Conservation (phyloP, 305 asterid species). For the Solanum hybrid region DNA sequence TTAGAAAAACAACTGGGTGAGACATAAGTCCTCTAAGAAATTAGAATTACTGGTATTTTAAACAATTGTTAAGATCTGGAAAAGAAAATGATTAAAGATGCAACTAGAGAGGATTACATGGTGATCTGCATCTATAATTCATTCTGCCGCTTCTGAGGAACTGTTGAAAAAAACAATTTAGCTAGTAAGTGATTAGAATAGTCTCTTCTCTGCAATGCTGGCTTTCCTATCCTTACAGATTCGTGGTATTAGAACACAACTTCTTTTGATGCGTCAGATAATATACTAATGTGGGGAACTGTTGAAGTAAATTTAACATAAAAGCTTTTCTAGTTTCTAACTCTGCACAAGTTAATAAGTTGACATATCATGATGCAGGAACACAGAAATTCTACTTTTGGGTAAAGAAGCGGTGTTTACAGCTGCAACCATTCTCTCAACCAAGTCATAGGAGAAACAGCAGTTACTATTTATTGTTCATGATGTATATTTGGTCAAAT, state of each 20-base stretch:
- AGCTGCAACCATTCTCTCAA: conserved; percentile 56
- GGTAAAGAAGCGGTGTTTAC: conserved; percentile 64
- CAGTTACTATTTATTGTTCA: not conserved
- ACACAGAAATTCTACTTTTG: conserved; percentile 18
- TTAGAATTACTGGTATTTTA: not conserved
- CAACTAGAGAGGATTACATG: not conserved
- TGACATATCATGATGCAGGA: conserved; percentile 34
- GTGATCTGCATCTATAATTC: not conserved
- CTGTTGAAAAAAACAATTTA: not conserved
- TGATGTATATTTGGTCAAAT: not conserved
- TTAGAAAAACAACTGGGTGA: not conserved
- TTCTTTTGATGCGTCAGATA: not conserved
- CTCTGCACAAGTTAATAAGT: conserved; percentile 1
- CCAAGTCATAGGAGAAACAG: conserved; percentile 17
- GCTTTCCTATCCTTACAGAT: not conserved
- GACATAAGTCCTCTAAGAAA: not conserved
- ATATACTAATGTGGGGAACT: not conserved
- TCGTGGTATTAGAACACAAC: not conserved
- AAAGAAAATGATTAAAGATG: not conserved
- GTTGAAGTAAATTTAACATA: conserved; percentile 8
- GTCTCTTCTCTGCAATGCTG: not conserved
- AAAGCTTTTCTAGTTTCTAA: not conserved
- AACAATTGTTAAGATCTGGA: not conserved
- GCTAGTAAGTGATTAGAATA: not conserved
- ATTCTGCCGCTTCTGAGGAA: not conserved